Evolutionary conservation across 768 basidiomycete species (phyloP), one percentile per base, ranked within the genome.

Genomic region (Lentinus tigrinus): DNA sequence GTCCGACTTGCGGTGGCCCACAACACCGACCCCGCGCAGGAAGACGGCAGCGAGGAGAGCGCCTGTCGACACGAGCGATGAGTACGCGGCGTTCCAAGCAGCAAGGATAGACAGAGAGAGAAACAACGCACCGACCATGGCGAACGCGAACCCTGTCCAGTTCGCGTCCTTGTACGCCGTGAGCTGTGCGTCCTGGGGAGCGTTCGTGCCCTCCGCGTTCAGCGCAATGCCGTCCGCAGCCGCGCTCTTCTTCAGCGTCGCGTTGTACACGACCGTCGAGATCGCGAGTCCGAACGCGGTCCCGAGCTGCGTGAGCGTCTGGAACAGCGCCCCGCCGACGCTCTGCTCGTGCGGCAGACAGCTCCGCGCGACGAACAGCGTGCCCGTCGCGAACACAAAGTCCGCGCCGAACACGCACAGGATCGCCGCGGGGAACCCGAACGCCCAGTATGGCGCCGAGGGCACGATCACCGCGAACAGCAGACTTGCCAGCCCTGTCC

Each of bases 291-390:
- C 90, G 37, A 90, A 77, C 6, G 87, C 80, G 0, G 82, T 82
- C 7, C 89, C 90, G 14, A 91, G 70, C 88, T 87, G 57, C 5
- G 81, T 86, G 81, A 93, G 84, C 0, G 91, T 91, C 67, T 89
- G 87, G 70, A 92, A 91, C 19, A 91, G 57, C 11, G 84, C 91
- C 3, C 88, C 90, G 5, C 85, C 84, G 4, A 92, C 75, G 70
- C 84, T 86, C 70, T 93, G 91, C 63, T 93, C 91, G 54, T 87
- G 78, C 3, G 83, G 84, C 1, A 79, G 69, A 2, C 83, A 78
- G 10, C 87, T 77, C 65, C 85, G 87, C 3, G 89, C 87, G 42
- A 91, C 81, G 63, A 88, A 93, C 16, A 93, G 72, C 5, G 87
- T 88, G 2, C 91, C 91, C 0, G 84, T 73, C 0, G 91, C 75